These are phyloP conservation scores for Psophocarpus tetragonolobus DNA, from an alignment of 306 rosid genomes.

Conservation along the genomic window DNA sequence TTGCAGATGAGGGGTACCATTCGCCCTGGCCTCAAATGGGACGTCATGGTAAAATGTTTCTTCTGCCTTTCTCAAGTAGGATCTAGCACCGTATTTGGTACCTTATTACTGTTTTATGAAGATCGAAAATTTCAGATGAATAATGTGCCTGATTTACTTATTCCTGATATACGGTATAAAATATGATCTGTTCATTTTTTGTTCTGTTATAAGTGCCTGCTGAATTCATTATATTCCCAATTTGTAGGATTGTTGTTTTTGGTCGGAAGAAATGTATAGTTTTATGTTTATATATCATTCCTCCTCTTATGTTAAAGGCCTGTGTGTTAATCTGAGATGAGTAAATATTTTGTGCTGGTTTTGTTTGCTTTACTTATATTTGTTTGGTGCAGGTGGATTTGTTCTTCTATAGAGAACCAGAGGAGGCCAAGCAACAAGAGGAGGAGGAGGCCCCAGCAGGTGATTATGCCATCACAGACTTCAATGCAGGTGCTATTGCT, in stretches of 20 bases:
- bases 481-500: constrained; percentile 31
- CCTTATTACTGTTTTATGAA: too few relatives aligned
- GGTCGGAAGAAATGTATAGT: not conserved
- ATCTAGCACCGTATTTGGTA: too few relatives aligned
- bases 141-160: too few relatives aligned
- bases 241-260: not conserved
- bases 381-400: constrained; percentile 65
- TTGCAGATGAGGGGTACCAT: constrained; percentile 84
- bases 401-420: constrained; percentile 90
- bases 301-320: not conserved
- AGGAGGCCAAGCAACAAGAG: constrained; percentile 73
- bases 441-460: constrained; percentile 63
- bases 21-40: constrained; percentile 79
- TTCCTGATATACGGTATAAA: too few relatives aligned
- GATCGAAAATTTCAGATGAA: too few relatives aligned
- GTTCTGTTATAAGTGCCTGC: too few relatives aligned
- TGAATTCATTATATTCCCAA: too few relatives aligned
- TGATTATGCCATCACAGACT: constrained; percentile 66
- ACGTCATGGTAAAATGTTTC: constrained; percentile 66
- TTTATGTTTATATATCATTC: not conserved
- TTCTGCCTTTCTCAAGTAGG: too few relatives aligned
- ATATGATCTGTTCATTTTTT: too few relatives aligned
- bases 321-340: not conserved
- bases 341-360: constrained; percentile 29
- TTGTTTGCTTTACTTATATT: not conserved